Percentiles rank a stretch among this genome's conserved stretches.
Conservation (phyloP, 257 asterid species). For the Verbascum thapsus region DNA sequence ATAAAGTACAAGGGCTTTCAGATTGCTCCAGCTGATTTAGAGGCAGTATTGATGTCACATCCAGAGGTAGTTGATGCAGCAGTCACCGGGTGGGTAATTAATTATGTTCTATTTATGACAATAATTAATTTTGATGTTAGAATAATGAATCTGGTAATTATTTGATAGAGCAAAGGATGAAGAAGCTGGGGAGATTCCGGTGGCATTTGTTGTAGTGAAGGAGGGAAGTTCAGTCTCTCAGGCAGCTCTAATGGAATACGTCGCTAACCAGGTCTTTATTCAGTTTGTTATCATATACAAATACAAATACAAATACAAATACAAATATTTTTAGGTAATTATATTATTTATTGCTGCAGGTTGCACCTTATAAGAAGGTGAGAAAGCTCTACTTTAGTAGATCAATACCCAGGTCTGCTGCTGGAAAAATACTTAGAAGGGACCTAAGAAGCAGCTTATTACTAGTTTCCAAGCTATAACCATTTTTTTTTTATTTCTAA, state of each 20-base stretch:
- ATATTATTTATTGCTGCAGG: slow-evolving; percentile 42
- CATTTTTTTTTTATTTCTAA: no score
- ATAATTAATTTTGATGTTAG: no score
- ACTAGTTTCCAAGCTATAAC: slow-evolving; percentile 56
- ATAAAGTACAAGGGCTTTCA: slow-evolving; percentile 88
- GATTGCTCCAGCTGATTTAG: slow-evolving; percentile 96
- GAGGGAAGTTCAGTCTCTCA: slow-evolving; percentile 51
- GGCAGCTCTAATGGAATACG: slow-evolving; percentile 54
- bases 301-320: not conserved
- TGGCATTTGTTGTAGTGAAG: slow-evolving; percentile 71
- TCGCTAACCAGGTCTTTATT: slow-evolving; percentile 63
- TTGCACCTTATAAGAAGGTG: slow-evolving; percentile 83
- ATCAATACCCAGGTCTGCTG: slow-evolving; percentile 58
- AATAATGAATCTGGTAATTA: no score
- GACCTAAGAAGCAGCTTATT: slow-evolving; percentile 46
- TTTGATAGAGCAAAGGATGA: slow-evolving; percentile 56
- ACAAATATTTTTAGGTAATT: not conserved
- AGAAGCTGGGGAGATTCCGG: slow-evolving; percentile 89
- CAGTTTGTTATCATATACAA: not conserved
- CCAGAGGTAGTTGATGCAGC: slow-evolving; percentile 79
- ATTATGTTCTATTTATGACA: no score
- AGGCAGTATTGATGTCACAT: slow-evolving; percentile 59
- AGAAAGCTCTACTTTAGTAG: slow-evolving; percentile 56
- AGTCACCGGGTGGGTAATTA: slow-evolving; percentile 59
- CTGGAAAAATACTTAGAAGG: slow-evolving; percentile 74